These are phyloP conservation scores for Hypoxylon lenormandii DNA, from an alignment of 495 filamentous ascomycete species.

Conservation along the genomic window DNA sequence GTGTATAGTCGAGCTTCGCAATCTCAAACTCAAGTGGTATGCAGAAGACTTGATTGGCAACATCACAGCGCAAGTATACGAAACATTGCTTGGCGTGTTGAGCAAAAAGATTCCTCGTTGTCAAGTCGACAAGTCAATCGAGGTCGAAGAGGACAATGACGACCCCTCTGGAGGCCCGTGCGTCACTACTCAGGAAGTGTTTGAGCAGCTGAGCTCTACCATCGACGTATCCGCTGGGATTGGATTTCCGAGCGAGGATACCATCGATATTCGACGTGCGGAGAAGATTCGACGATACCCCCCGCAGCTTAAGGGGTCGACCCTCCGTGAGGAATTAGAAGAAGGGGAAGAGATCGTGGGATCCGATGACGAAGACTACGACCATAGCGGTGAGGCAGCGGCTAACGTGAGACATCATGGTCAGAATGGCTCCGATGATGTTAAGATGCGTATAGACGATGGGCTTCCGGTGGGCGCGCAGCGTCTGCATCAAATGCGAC, in stretches of 20 bases:
- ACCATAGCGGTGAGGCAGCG: conserved; percentile 45
- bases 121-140: conserved; percentile 64
- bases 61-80: conserved; percentile 79
- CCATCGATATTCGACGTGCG: conserved; percentile 56
- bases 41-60: conserved; percentile 70
- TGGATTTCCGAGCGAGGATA: conserved; percentile 57
- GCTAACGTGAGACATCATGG: conserved; percentile 14
- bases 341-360: conserved; percentile 59
- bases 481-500: conserved; percentile 71
- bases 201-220: conserved; percentile 59
- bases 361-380: conserved; percentile 59
- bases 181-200: conserved; percentile 63
- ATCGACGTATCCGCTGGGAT: conserved; percentile 57
- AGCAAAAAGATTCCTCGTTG: conserved; percentile 77
- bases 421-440: conserved; percentile 46
- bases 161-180: conserved; percentile 48
- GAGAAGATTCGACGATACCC: conserved; percentile 56
- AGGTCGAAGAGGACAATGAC: conserved; percentile 67
- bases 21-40: conserved; percentile 73
- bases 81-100: conserved; percentile 73
- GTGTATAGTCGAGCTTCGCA: conserved; percentile 82
- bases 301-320: conserved; percentile 47
- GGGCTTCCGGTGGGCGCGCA: conserved; percentile 54
- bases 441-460: conserved; percentile 52
- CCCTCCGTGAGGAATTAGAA: conserved; percentile 42